Percentiles rank a stretch among this genome's conserved stretches.
These are phyloP conservation scores for Leucocoprinus leucothites DNA, from an alignment of 768 basidiomycete genomes.

Conservation along the genomic window DNA sequence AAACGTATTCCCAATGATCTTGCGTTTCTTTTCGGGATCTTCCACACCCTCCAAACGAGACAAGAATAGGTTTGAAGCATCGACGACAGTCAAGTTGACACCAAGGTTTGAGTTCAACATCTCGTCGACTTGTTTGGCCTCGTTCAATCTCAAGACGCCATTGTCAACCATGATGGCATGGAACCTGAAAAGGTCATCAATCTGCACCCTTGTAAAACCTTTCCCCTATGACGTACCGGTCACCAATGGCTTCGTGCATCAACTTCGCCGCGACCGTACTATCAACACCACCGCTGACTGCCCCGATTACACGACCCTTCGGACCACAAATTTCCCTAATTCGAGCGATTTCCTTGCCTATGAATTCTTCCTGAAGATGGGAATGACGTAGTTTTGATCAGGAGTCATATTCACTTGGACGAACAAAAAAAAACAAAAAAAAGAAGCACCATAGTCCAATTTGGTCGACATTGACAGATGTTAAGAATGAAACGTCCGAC, in stretches of 20 bases:
- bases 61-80: conserved; percentile 93
- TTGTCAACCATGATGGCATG: conserved; percentile 99
- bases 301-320: conserved; percentile 95
- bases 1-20: conserved; percentile 98
- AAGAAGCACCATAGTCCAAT: conserved; percentile 88
- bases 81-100: conserved; percentile 93
- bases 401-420: not conserved
- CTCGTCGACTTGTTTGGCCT: conserved; percentile 85
- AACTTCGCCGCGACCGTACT: conserved; percentile 98
- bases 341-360: conserved; percentile 91
- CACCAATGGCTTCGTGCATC: conserved; percentile 99
- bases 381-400: conserved; percentile 6
- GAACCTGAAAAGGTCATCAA: conserved; percentile 54
- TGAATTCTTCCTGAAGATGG: conserved; percentile 81
- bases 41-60: conserved; percentile 85
- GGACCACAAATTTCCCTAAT: conserved; percentile 94
- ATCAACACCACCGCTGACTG: conserved; percentile 96
- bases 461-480: conserved; percentile 76
- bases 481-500: conserved; percentile 80
- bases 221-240: conserved; percentile 54
- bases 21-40: conserved; percentile 96
- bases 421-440: conserved; percentile 11
- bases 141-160: conserved; percentile 90
- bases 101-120: conserved; percentile 94
- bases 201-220: not conserved